Evolutionary conservation across 805 yeast genomes (phyloP).

Genomic region (Wickerhamiella slavikovae): DNA sequence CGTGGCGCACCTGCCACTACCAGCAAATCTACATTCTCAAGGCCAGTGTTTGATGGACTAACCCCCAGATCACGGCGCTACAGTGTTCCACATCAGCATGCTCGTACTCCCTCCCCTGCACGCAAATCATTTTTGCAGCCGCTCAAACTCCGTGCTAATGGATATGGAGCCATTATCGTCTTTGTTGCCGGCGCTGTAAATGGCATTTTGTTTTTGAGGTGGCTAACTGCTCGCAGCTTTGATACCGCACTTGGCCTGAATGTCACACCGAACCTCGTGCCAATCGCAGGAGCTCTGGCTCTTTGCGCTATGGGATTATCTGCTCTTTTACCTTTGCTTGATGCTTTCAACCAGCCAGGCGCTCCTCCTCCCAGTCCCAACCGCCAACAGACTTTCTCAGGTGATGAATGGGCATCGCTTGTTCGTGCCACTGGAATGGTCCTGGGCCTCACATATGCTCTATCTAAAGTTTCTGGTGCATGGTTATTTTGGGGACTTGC

Average conservation of each 20-base stretch:
- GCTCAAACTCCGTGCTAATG: neutral
- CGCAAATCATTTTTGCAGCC: too few relatives aligned
- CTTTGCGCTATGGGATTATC: slow-evolving; percentile 14
- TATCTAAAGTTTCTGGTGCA: slow-evolving; percentile 19
- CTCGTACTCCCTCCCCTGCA: neutral
- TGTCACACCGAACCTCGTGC: slow-evolving; percentile 9
- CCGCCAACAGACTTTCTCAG: slow-evolving; percentile 7
- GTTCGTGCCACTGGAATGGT: slow-evolving; percentile 21
- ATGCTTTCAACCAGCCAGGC: slow-evolving; percentile 9
- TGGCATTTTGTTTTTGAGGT: neutral
- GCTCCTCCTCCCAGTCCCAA: slow-evolving; percentile 2
- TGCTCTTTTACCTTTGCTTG: slow-evolving; percentile 13
- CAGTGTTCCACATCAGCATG: neutral
- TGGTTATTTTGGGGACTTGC: slow-evolving; percentile 19
- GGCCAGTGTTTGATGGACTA: too few relatives aligned
- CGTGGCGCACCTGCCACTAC: slow-evolving; percentile 1
- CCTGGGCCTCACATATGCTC: slow-evolving; percentile 21
- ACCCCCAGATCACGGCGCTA: neutral
- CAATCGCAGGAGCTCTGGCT: slow-evolving; percentile 13
- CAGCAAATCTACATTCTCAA: neutral
- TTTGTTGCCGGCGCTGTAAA: neutral
- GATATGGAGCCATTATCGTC: neutral
- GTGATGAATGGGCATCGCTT: slow-evolving; percentile 18
- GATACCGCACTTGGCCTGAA: neutral
- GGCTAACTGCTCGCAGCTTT: neutral